A percentile compares a stretch with the other conserved stretches of the same genome.
Evolutionary conservation across 1,139 yeast genomes (phyloP).

Genomic region (Debaryomyces nepalensis): DNA sequence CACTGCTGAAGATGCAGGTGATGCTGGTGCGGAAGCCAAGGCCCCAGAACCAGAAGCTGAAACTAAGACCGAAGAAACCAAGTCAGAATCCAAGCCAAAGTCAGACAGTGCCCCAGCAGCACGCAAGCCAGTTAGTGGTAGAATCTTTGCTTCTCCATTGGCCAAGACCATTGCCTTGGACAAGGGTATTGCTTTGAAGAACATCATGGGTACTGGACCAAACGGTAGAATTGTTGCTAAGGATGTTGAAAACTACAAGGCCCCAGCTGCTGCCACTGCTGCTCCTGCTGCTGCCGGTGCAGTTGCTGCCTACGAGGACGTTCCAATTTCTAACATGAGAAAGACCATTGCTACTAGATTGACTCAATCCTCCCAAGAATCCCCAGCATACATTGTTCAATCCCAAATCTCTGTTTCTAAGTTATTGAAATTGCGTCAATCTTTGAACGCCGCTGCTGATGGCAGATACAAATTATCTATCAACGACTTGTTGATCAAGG

Average conservation of each 20-base stretch:
- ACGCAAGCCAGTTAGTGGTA: slow-evolving; percentile 44
- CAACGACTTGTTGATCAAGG: slow-evolving; percentile 93
- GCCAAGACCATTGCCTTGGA: slow-evolving; percentile 95
- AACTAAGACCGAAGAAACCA: slow-evolving; percentile 29
- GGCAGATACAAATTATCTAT: slow-evolving; percentile 92
- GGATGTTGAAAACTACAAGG: slow-evolving; percentile 76
- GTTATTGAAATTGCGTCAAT: slow-evolving; percentile 87
- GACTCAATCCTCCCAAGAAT: slow-evolving; percentile 78
- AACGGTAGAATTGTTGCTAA: slow-evolving; percentile 89
- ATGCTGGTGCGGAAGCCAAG: slow-evolving; percentile 25
- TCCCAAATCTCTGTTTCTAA: slow-evolving; percentile 86
- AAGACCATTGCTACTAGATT: slow-evolving; percentile 90
- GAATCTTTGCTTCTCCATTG: slow-evolving; percentile 92
- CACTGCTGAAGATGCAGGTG: slow-evolving; percentile 83
- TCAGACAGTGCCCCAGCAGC: slow-evolving; percentile 25
- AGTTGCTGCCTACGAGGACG: slow-evolving; percentile 70
- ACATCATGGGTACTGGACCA: slow-evolving; percentile 92
- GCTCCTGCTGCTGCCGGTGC: slow-evolving; percentile 56
- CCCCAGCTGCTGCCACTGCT: slow-evolving; percentile 51
- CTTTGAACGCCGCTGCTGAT: slow-evolving; percentile 82
- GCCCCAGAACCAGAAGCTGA: slow-evolving; percentile 31
- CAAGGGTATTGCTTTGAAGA: slow-evolving; percentile 85
- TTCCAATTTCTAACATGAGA: slow-evolving; percentile 91
- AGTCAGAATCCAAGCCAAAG: slow-evolving; percentile 29
- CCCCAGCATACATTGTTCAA: slow-evolving; percentile 92